Base-by-base conservation (phyloP, 2,329 filamentous ascomycete species). In the Hypoxylon sp. region DNA sequence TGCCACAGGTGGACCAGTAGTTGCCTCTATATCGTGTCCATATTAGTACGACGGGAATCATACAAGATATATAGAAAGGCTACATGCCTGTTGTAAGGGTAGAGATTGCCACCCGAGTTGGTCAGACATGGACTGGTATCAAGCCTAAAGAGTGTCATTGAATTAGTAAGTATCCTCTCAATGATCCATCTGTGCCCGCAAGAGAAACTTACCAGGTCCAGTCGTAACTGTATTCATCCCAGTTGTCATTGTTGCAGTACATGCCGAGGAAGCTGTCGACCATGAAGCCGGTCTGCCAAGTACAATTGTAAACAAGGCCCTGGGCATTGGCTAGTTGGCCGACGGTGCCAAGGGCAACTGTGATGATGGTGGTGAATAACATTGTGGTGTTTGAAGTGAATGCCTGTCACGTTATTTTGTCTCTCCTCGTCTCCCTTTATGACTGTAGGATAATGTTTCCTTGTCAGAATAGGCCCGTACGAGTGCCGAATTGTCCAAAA, bases 221-320 rank as follows among this genome's bases (percentile, higher is more conserved):
- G 57, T 81, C 80, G 71, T 81, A 83, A 22, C 74, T 77, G 61
- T 75, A 82, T 5, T 74, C 46, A 1, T 66, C 73, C 66, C 73
- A 76, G 68, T 81, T 69, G 47, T 80, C 68, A 55, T 81, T 80
- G 63, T 80, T 78, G 75, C 81, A 83, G 70, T 81, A 82, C 71
- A 81, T 75, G 33, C 80, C 80, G 0, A 83, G 77, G 61, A 72
- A 78, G 63, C 70, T 74, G 39, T 74, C 75, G 6, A 73, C 71
- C 35, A 82, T 68, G 46, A 77, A 70, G 44, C 77, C 77, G 3
- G 78, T 79, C 54, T 78, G 73, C 72, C 78, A 79, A n/a, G 78
- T 79, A 67, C 81, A 83, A 59, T 77, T 78, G 31, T 61, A 59
- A 56, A 79, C 57, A 62, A 81, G 79, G 33, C 74, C 75, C 65